These are phyloP conservation scores for Crithidia expoeki DNA, from an alignment of 208 protist genomes.

Conservation along the genomic window DNA sequence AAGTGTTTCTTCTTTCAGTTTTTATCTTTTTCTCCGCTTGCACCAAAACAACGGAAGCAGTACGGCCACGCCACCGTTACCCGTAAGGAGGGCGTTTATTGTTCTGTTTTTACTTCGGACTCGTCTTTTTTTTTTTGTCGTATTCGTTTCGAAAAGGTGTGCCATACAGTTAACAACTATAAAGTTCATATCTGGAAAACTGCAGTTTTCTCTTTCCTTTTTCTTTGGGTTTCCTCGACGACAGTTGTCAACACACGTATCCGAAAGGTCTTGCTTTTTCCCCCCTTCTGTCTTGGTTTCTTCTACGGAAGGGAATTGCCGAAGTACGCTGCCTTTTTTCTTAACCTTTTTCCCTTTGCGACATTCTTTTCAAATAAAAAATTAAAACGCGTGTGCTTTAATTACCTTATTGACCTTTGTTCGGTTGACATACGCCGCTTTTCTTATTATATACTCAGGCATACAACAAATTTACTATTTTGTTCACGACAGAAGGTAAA, in stretches of 20 bases:
- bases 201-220: too few species aligned
- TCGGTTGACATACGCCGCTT: background rate
- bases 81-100: background rate
- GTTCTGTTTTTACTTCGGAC: background rate
- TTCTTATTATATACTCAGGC: background rate
- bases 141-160: slow-evolving; percentile 13
- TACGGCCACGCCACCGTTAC: background rate
- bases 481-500: too few species aligned
- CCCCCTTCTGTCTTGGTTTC: background rate
- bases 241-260: background rate
- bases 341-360: slow-evolving; percentile 7
- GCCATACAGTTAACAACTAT: slow-evolving; percentile 4
- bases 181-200: background rate
- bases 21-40: background rate
- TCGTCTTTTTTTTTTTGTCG: slow-evolving; percentile 12
- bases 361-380: background rate
- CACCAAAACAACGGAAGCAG: background rate
- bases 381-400: background rate
- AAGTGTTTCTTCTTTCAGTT: background rate
- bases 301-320: background rate
- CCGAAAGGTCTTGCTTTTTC: slow-evolving; percentile 21
- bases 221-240: background rate
- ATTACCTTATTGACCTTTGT: background rate
- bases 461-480: background rate
- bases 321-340: too few species aligned